Base-by-base conservation (phyloP, 1,284 basidiomycete genomes). In the Microbotryum violaceum region DNA sequence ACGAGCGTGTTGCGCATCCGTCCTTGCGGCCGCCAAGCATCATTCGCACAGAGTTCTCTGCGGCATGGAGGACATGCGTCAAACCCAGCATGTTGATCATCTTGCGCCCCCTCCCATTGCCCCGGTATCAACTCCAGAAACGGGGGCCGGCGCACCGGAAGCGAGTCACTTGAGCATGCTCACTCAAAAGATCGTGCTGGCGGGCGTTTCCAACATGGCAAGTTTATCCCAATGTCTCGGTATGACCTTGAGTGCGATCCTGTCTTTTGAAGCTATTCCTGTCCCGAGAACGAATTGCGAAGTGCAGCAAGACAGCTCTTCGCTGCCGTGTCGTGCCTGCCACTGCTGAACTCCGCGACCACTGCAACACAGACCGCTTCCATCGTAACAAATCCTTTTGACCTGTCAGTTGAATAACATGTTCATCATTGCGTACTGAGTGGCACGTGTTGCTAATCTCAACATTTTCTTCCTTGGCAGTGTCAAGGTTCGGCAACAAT, bases 401-500 rank as follows among this genome's bases (percentile, higher is more conserved):
- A 67, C 20, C 44, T 67, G 65, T 67, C 9, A 27, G 62, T 33
- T 27, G 27, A 27, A 6, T 6, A 27, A 27, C 6, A 27, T 27
- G 27, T 27, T 27, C 27, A 27, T 27, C 27, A 5, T 27, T 6
- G 27, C 27, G 6, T 27, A 27, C 27, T 5, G 27, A 27, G 27
- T 27, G 6, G 27, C 27, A 27, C 27, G 27, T 6, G 1, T 50
- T 25, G 27, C 25, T 27, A 6, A 16, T 4, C 12, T 29, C 49
- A 21, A 23, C 37, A n/a, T 49, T 21, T 0, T n/a, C 20, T 37
- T 7, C 5, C 6, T 6, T 23, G 27, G 12, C 49, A 65, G 64
- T 20, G 42, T 65, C 57, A 69, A 72, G 54, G 71, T 72, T n/a
- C 65, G 71, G 2, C 71, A 72, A 42, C 71, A 72, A 33, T 61